Evolutionary conservation across 441 rosid species (phyloP).

Genomic region (Omphalea diandra): DNA sequence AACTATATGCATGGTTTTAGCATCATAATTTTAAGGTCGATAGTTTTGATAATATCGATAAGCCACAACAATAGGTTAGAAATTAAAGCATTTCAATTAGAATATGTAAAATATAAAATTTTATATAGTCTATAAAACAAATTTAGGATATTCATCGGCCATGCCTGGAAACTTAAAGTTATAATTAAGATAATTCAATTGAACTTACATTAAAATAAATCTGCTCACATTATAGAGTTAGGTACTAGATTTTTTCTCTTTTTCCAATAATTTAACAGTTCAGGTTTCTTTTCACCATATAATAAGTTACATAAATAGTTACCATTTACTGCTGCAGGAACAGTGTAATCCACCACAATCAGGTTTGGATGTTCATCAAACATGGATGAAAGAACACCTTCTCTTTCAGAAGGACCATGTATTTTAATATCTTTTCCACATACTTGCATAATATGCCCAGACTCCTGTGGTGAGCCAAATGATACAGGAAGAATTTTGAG

Average conservation of each 20-base stretch:
- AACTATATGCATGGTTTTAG: not conserved
- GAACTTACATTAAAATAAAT: not conserved
- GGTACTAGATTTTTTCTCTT: not conserved
- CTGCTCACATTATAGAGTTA: not conserved
- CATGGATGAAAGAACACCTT: constrained; percentile 56
- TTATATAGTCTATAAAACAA: not conserved
- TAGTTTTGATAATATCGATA: not conserved
- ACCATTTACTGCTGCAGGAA: constrained; percentile 86
- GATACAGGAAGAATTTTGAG: constrained; percentile 71
- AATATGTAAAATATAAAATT: not conserved
- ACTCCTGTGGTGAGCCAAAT: constrained; percentile 65
- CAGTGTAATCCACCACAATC: constrained; percentile 79
- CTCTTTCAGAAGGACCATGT: constrained; percentile 74
- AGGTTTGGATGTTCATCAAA: constrained; percentile 57
- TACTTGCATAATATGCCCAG: constrained; percentile 55
- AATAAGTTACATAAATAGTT: not conserved
- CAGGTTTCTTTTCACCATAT: not conserved
- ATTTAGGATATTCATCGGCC: not conserved
- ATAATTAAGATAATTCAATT: not conserved
- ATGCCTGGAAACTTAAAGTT: not conserved
- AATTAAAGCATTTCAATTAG: not conserved
- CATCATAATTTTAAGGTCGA: not conserved
- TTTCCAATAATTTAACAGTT: not conserved
- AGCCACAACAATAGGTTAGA: not conserved
- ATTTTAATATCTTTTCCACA: constrained; percentile 69